Base-by-base conservation (phyloP, 768 basidiomycete genomes). In the Boletus vermiculosoides region DNA sequence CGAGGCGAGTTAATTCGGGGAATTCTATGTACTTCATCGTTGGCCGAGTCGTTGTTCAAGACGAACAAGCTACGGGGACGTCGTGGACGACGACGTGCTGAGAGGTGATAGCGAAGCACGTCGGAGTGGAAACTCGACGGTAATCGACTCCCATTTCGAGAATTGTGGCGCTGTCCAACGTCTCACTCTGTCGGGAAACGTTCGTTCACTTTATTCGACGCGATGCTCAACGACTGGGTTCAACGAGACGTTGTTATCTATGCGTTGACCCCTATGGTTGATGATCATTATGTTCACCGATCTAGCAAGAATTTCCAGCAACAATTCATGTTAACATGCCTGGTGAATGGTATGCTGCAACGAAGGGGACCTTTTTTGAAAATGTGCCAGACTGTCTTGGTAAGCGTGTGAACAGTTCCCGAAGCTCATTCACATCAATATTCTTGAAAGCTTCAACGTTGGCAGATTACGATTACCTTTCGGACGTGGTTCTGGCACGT, bases 1-100 rank as follows among this genome's bases (percentile, higher is more conserved):
- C 85, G 55, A 97, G 84, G 52, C 81, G 81, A 13, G 87, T 84
- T 4, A 95, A 79, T 44, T 87, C 83, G n/a, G 91, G 89, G 50
- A 82, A 80, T 67, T 94, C 90, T 63, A 95, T 88, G 77, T 87
- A 94, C 75, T 95, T 95, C 94, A 96, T 95, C 36, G 61, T 52
- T 45, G 37, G 6, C 15, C 42, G 23, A 7, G 23, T 15, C 28
- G 54, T 10, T 23, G 48, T 33, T 34, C 23, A 39, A 10, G 50
- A 39, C 25, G 49, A 20, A 39, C 22, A 7, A 23, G 20, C 31
- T 16, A 48, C 31, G 13, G 34, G 36, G 49, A 25, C 49, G 49
- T 28, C 8, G 37, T 28, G 25, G 50, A 50, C 5, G 25, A 18
- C 13, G 22, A 9, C 5, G 13, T 9, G 37, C 23, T 18, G 25